phyloP scores from a whole-genome alignment of 2,329 filamentous ascomycete species.

The Aspergillus clavatus region DNA sequence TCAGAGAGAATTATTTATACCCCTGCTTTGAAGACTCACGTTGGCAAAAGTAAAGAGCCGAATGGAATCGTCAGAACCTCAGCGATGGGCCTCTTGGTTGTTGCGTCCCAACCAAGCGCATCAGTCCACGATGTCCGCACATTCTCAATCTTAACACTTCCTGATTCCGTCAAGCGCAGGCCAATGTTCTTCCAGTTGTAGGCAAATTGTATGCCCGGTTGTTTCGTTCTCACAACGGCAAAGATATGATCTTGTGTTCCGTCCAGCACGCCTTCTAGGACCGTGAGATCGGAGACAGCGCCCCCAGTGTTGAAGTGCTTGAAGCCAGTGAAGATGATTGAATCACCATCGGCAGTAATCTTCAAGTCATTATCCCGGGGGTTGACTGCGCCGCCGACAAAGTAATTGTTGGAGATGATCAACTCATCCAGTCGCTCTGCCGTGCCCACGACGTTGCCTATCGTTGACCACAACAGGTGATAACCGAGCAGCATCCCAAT shows the following conservation, averaged over 20 bases:
- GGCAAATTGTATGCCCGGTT: constrained; percentile 50
- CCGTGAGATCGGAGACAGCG: constrained; percentile 61
- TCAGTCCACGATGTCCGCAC: constrained; percentile 56
- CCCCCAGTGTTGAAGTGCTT: constrained; percentile 67
- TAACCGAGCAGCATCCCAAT: constrained; percentile 64
- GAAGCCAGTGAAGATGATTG: constrained; percentile 56
- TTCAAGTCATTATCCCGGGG: constrained; percentile 59
- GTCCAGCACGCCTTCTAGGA: constrained; percentile 59
- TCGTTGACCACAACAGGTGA: constrained; percentile 60
- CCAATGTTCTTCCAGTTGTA: constrained; percentile 64
- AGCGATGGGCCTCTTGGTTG: constrained; percentile 48
- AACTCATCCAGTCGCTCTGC: constrained; percentile 52
- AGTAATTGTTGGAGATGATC: constrained; percentile 61
- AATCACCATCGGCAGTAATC: constrained; percentile 51
- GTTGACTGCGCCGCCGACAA: constrained; percentile 63
- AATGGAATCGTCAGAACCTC: constrained; percentile 51
- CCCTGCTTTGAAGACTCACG: no score
- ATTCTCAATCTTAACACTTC: constrained; percentile 56
- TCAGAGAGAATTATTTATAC: background rate
- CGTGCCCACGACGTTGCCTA: constrained; percentile 57
- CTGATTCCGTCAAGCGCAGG: constrained; percentile 60
- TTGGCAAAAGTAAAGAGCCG: constrained; percentile 55
- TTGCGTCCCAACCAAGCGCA: constrained; percentile 56
- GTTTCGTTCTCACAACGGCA: constrained; percentile 54
- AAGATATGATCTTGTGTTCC: constrained; percentile 59